phyloP scores from a whole-genome alignment of 805 yeast genomes.

The Metschnikowia borealis region DNA sequence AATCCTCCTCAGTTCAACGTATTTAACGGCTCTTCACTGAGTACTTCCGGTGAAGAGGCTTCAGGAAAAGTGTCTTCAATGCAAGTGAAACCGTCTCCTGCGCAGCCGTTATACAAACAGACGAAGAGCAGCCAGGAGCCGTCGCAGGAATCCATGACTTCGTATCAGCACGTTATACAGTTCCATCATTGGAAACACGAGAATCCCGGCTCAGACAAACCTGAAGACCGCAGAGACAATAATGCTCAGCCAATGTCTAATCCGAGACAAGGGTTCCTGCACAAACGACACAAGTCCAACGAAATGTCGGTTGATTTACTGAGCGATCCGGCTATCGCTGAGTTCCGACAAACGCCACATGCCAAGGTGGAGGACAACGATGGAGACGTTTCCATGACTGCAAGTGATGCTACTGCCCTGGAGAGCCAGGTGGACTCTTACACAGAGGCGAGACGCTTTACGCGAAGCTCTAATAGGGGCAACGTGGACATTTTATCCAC shows the following conservation, averaged over 20 bases:
- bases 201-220: slow-evolving; percentile 17
- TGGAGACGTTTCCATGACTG: slow-evolving; percentile 16
- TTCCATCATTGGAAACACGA: slow-evolving; percentile 58
- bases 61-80: slow-evolving; percentile 31
- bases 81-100: slow-evolving; percentile 41
- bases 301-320: slow-evolving; percentile 29
- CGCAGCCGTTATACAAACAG: slow-evolving; percentile 37
- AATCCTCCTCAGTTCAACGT: slow-evolving; percentile 1
- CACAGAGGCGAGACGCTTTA: slow-evolving; percentile 2
- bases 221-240: slow-evolving; percentile 5
- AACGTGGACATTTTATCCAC: slow-evolving; percentile 2
- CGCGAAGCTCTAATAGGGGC: neutral
- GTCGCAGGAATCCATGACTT: slow-evolving; percentile 42
- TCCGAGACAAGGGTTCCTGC: slow-evolving; percentile 14
- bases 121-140: slow-evolving; percentile 29
- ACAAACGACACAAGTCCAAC: slow-evolving; percentile 35
- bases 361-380: slow-evolving; percentile 7
- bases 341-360: neutral
- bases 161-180: slow-evolving; percentile 49
- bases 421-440: neutral
- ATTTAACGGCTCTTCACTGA: neutral
- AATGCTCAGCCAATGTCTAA: neutral
- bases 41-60: neutral
- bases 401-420: slow-evolving; percentile 7
- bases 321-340: slow-evolving; percentile 5